A percentile compares a stretch with the other conserved stretches of the same genome.
These are phyloP conservation scores for Trichoderma asperelloides DNA, from an alignment of 495 filamentous ascomycete genomes.

Conservation along the genomic window DNA sequence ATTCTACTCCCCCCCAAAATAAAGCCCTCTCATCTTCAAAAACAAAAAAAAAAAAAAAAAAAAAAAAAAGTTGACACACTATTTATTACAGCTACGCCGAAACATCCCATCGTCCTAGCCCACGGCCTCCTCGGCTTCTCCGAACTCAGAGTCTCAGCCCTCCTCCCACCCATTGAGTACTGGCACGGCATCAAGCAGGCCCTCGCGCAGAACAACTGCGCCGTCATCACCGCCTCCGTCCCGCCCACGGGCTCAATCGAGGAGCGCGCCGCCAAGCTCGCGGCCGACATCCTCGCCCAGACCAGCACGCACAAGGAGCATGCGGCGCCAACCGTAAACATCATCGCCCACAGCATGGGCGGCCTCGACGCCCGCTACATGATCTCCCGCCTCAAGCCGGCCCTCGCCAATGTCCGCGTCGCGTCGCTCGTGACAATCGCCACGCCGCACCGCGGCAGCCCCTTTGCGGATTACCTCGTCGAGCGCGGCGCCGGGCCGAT, in stretches of 20 bases:
- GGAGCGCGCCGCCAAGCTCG: slow-evolving; percentile 58
- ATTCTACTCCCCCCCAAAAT: no score
- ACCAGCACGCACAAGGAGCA: slow-evolving; percentile 35
- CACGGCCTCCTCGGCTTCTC: slow-evolving; percentile 91
- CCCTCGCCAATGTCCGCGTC: slow-evolving; percentile 28
- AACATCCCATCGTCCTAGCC: slow-evolving; percentile 70
- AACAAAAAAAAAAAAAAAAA: no score
- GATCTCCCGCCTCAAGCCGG: slow-evolving; percentile 58
- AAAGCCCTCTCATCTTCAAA: slow-evolving; percentile 4
- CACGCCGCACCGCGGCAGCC: slow-evolving; percentile 75
- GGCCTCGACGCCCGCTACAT: slow-evolving; percentile 90
- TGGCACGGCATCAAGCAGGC: slow-evolving; percentile 88
- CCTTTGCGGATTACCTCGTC: slow-evolving; percentile 79
- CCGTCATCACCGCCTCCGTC: slow-evolving; percentile 75
- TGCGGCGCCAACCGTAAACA: slow-evolving; percentile 49
- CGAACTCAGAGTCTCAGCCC: slow-evolving; percentile 65
- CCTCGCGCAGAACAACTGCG: slow-evolving; percentile 56
- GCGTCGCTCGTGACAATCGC: slow-evolving; percentile 80
- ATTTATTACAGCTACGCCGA: slow-evolving; percentile 42
- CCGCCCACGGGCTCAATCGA: slow-evolving; percentile 75
- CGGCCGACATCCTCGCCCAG: slow-evolving; percentile 52
- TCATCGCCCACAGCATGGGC: slow-evolving; percentile 69
- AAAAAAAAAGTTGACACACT: slow-evolving; percentile 1
- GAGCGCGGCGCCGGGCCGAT: slow-evolving; percentile 40
- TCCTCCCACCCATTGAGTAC: slow-evolving; percentile 73